Percentiles rank a stretch among this genome's conserved stretches.
phyloP scores from a whole-genome alignment of 306 rosid species.

The Castanea crenata region DNA sequence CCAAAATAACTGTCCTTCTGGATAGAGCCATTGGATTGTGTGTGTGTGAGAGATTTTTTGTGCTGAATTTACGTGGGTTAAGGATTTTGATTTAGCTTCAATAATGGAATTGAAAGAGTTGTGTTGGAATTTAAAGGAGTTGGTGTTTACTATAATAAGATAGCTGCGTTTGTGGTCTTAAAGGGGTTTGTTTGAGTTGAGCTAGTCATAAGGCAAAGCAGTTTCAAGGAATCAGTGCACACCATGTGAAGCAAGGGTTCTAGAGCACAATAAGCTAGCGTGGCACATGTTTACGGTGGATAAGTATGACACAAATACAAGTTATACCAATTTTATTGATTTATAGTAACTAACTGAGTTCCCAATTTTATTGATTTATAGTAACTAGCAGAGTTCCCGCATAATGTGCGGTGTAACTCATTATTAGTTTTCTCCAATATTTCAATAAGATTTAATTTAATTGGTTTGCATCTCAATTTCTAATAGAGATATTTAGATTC shows the following conservation, averaged over 20 bases:
- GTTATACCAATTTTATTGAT: no score
- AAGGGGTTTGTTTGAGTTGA: constrained; percentile 25
- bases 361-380: no score
- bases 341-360: no score
- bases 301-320: no score
- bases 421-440: no score
- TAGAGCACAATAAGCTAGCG: neutral
- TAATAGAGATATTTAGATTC: no score
- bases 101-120: neutral
- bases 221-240: neutral
- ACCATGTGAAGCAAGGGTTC: neutral
- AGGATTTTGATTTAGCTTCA: neutral
- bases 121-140: constrained; percentile 13
- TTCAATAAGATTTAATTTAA: no score
- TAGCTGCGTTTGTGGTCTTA: neutral
- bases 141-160: constrained; percentile 23
- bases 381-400: no score
- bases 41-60: neutral
- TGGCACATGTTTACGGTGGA: neutral
- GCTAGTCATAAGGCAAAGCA: constrained; percentile 32
- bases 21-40: constrained; percentile 24
- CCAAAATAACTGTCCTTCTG: constrained; percentile 23
- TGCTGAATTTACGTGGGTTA: neutral
- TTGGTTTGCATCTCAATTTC: no score
- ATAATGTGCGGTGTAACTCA: no score